Conservation (phyloP, 169 alveolate genomes). For the Cryptosporidium ubiquitum region DNA sequence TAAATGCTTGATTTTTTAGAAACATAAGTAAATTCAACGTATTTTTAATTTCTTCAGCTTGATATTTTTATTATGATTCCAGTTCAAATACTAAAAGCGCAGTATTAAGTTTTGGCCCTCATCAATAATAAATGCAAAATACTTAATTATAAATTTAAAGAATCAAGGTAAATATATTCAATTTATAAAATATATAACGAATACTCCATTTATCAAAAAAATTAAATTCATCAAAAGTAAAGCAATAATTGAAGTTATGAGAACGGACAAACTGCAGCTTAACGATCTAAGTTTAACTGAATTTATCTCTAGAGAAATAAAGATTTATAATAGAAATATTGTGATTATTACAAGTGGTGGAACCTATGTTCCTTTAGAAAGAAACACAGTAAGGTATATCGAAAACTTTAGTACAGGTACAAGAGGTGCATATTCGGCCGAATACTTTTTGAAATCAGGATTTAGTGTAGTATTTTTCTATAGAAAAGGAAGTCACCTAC, state of each 20-base stretch:
- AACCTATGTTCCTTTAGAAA: constrained; percentile 89
- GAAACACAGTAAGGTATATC: constrained; percentile 84
- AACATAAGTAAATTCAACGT: not conserved
- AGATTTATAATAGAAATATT: constrained; percentile 32
- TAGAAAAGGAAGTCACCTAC: constrained; percentile 78
- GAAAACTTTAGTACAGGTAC: constrained; percentile 90
- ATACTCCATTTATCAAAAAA: not conserved
- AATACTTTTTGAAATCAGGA: constrained; percentile 81
- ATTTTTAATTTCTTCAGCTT: not conserved
- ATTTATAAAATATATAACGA: not conserved
- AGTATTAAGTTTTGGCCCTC: not conserved
- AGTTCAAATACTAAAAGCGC: not conserved
- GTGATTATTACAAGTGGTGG: constrained; percentile 91
- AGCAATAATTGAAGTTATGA: not conserved
- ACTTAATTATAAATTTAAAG: too few relatives aligned
- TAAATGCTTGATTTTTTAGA: not conserved
- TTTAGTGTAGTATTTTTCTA: constrained; percentile 80
- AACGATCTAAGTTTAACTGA: not conserved
- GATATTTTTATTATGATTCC: not conserved
- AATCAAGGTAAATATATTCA: too few relatives aligned
- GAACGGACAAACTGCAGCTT: not conserved
- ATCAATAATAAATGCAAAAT: not conserved
- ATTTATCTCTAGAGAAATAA: constrained; percentile 6
- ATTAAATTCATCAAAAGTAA: not conserved
- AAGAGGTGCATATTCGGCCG: constrained; percentile 88